Conservation (phyloP, 768 basidiomycete species). For the Phylloporus arenicola region DNA sequence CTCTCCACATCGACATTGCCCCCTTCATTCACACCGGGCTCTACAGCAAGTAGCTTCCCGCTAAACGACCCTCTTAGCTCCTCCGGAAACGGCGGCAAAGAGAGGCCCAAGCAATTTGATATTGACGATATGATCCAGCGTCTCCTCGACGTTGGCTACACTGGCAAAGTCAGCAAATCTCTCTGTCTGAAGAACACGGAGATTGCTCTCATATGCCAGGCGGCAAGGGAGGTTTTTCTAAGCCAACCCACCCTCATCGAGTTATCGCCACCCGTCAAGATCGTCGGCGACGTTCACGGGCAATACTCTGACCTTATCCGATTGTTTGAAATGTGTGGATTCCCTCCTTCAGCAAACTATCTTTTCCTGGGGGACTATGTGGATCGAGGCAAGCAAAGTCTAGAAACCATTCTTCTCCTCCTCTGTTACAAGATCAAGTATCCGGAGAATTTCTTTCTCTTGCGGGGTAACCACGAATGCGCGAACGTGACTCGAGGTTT, state of each 20-base stretch:
- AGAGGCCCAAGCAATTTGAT: constrained; percentile 70
- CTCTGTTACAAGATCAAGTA: constrained; percentile 99
- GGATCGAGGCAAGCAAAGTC: constrained; percentile 95
- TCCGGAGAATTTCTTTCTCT: constrained; percentile 97
- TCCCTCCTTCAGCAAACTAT: constrained; percentile 95
- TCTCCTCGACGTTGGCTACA: constrained; percentile 93
- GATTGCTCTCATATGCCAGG: constrained; percentile 89
- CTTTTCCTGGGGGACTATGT: constrained; percentile 99
- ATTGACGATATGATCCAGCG: constrained; percentile 98
- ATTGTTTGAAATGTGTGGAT: constrained; percentile 99
- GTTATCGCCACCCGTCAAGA: constrained; percentile 96
- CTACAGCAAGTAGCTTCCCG: constrained; percentile 37
- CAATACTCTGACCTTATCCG: constrained; percentile 99
- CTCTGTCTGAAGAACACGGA: constrained; percentile 94
- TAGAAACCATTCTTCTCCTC: constrained; percentile 94
- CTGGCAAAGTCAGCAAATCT: constrained; percentile 96
- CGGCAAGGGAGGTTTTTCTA: constrained; percentile 94
- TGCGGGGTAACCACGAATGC: constrained; percentile 98
- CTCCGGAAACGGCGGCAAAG: constrained; percentile 42
- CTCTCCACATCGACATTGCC: constrained; percentile 62
- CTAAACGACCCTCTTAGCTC: constrained; percentile 29
- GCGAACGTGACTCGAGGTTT: constrained; percentile 97
- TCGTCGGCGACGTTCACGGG: constrained; percentile 98
- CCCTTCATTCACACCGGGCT: constrained; percentile 46
- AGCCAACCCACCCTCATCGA: constrained; percentile 96